Percentiles rank a stretch among this genome's conserved stretches.
Evolutionary conservation across 176 grass and related monocot species (phyloP).

Genomic region (Metroxylon sagu): DNA sequence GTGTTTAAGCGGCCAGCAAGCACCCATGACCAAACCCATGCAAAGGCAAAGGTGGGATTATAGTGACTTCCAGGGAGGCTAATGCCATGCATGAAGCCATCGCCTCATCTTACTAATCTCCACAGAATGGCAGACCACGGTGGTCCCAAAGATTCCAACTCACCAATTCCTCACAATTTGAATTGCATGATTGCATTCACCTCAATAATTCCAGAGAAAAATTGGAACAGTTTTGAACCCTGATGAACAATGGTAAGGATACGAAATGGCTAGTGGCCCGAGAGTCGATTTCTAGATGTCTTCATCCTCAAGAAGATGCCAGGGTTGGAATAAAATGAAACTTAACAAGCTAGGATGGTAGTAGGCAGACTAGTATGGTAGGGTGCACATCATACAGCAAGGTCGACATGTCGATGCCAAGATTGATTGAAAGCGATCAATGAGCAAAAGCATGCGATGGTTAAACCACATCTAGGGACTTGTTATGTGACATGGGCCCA

Average conservation of each 20-base stretch:
- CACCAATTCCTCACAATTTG: too few species aligned
- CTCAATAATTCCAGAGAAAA: too few species aligned
- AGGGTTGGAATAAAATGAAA: conserved; percentile 1
- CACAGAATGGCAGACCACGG: too few species aligned
- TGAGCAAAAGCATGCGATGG: conserved; percentile 9
- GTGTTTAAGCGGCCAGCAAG: neutral
- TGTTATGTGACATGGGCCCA: conserved; percentile 6
- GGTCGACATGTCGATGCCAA: conserved; percentile 11
- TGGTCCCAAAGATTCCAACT: too few species aligned
- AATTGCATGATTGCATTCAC: too few species aligned
- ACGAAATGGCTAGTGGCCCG: neutral
- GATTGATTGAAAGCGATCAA: conserved; percentile 22
- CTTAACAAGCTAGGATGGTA: neutral
- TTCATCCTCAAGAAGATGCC: neutral
- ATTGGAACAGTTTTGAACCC: too few species aligned
- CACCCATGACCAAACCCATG: neutral
- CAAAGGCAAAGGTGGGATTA: neutral
- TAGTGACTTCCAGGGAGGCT: too few species aligned
- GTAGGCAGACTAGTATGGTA: conserved; percentile 12
- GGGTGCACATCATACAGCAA: conserved; percentile 12
- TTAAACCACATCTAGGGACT: conserved; percentile 4
- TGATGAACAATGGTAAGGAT: too few species aligned
- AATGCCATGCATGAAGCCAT: too few species aligned
- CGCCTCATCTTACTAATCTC: too few species aligned
- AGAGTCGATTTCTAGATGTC: neutral